Percentiles rank a stretch among this genome's conserved stretches.
These are phyloP conservation scores for Pythium oligandrum DNA, from an alignment of 352 stramenopile species.

Conservation along the genomic window DNA sequence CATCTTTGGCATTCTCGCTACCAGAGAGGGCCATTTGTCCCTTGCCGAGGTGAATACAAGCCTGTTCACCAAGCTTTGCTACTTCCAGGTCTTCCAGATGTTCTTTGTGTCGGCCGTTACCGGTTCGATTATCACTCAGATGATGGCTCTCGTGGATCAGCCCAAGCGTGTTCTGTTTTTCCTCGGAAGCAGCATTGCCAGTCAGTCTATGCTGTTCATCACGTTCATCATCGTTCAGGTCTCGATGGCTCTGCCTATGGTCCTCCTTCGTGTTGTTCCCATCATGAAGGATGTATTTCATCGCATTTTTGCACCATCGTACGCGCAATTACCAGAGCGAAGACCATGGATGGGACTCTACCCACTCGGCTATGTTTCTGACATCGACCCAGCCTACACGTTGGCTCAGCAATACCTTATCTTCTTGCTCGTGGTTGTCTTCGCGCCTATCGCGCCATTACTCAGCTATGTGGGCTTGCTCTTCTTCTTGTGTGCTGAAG, in stretches of 20 bases:
- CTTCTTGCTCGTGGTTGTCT: conserved; percentile 69
- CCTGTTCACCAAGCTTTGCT: conserved; percentile 71
- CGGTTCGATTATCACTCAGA: conserved; percentile 53
- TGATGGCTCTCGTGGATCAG: conserved; percentile 59
- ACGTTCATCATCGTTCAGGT: conserved; percentile 73
- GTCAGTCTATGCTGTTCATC: conserved; percentile 80
- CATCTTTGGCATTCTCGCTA: conserved; percentile 63
- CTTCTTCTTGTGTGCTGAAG: conserved; percentile 65
- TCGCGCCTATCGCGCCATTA: conserved; percentile 67
- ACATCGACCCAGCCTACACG: conserved; percentile 52
- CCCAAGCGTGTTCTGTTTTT: conserved; percentile 58
- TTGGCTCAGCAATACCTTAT: conserved; percentile 70
- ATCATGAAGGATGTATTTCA: conserved; percentile 42
- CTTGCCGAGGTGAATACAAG: conserved; percentile 60
- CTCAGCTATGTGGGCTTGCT: conserved; percentile 52
- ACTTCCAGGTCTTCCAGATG: conserved; percentile 79
- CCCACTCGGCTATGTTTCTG: conserved; percentile 43
- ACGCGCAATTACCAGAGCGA: conserved; percentile 37
- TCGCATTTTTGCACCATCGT: conserved; percentile 40
- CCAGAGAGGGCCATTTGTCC: conserved; percentile 60
- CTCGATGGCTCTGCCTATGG: conserved; percentile 55
- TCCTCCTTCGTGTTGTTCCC: conserved; percentile 53
- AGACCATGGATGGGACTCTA: conserved; percentile 51
- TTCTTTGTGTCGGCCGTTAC: conserved; percentile 76
- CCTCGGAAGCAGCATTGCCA: conserved; percentile 60